Evolutionary conservation across 306 rosid species (phyloP).

Genomic region (Fagus crenata): DNA sequence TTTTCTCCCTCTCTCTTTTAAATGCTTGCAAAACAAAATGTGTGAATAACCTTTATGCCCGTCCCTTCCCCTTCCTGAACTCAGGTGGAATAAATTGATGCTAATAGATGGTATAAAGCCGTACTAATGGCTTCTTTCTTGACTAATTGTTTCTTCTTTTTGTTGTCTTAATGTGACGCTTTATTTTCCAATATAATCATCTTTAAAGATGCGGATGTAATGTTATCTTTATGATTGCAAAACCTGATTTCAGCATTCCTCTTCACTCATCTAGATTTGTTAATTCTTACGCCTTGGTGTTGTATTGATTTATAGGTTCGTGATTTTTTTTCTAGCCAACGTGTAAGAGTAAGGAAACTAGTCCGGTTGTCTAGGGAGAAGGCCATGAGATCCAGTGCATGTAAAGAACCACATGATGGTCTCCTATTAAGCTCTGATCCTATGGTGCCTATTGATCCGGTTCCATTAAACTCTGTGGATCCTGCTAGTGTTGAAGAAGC

Average conservation of each 20-base stretch:
- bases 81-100: background rate
- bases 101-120: background rate
- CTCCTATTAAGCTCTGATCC: conserved; percentile 45
- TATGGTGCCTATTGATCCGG: conserved; percentile 47
- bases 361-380: conserved; percentile 79
- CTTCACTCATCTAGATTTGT: background rate
- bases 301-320: conserved; percentile 63
- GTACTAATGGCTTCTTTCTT: background rate
- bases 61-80: too few species aligned
- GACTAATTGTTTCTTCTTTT: background rate
- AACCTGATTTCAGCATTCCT: background rate
- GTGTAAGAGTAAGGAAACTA: conserved; percentile 78
- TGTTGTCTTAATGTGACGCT: background rate
- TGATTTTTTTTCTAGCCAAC: conserved; percentile 82
- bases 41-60: background rate
- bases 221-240: conserved; percentile 6
- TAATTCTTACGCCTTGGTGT: conserved; percentile 24
- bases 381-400: conserved; percentile 48
- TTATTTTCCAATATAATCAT: background rate
- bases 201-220: background rate
- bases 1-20: background rate
- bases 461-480: conserved; percentile 60
- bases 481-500: conserved; percentile 62
- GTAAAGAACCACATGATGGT: conserved; percentile 45
- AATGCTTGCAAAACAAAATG: background rate